These are phyloP conservation scores for Fusarium sp. DNA, from an alignment of 2,329 filamentous ascomycete species.

Conservation along the genomic window DNA sequence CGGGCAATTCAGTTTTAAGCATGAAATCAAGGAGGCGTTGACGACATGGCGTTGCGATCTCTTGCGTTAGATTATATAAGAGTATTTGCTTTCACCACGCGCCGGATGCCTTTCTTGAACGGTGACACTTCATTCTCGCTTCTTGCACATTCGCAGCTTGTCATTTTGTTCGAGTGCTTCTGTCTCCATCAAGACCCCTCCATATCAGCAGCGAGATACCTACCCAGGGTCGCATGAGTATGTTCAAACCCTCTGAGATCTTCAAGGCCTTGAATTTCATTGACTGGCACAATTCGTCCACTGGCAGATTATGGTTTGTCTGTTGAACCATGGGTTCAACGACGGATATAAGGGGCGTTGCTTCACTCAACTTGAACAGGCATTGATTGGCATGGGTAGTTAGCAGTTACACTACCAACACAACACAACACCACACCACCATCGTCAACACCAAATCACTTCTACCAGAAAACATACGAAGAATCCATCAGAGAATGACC, in stretches of 20 bases:
- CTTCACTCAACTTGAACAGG: neutral
- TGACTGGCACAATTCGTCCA: neutral
- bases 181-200: neutral
- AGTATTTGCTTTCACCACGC: too few relatives aligned
- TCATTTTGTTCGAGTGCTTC: neutral
- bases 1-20: neutral
- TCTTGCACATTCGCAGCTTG: neutral
- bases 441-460: neutral
- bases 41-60: neutral
- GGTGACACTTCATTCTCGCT: neutral
- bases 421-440: neutral
- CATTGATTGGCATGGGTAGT: neutral
- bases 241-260: neutral
- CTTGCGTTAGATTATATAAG: neutral
- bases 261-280: accelerated
- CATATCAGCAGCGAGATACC: neutral
- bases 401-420: neutral
- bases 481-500: accelerated
- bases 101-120: too few relatives aligned
- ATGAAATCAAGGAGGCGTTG: neutral
- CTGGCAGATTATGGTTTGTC: neutral
- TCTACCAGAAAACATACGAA: neutral
- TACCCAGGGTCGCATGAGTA: neutral
- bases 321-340: neutral
- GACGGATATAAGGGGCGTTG: neutral